phyloP scores from a whole-genome alignment of 2,329 filamentous ascomycete species.

The Thielaviopsis ethacetica region DNA sequence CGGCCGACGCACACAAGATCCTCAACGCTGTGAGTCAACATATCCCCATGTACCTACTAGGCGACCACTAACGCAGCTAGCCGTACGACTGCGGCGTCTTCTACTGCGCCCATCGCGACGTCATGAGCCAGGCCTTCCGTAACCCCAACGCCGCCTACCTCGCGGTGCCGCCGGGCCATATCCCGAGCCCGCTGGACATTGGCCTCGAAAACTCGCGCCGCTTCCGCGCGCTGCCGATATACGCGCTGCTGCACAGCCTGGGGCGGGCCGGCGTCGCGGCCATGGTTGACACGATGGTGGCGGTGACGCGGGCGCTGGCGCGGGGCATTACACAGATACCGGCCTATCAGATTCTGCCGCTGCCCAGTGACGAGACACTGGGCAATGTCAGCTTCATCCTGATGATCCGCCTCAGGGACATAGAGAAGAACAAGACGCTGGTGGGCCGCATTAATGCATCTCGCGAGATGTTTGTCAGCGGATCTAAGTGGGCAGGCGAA shows the following conservation, averaged over 20 bases:
- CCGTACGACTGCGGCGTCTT: conserved; percentile 91
- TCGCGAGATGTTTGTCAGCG: conserved; percentile 65
- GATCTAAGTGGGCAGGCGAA: conserved; percentile 58
- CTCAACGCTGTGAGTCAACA: conserved; percentile 55
- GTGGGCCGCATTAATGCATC: conserved; percentile 57
- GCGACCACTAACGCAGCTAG: conserved; percentile 18
- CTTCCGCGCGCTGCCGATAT: conserved; percentile 80
- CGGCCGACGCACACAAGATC: conserved; percentile 78
- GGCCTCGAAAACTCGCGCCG: conserved; percentile 83
- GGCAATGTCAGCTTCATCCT: conserved; percentile 52
- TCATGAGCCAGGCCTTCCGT: conserved; percentile 47
- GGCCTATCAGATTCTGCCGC: conserved; percentile 45
- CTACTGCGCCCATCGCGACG: conserved; percentile 48
- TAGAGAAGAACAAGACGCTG: conserved; percentile 44
- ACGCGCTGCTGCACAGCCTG: conserved; percentile 61
- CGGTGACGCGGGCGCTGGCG: conserved; percentile 52
- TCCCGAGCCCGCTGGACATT: conserved; percentile 72
- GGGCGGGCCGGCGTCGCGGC: conserved; percentile 51
- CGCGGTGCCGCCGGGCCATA: conserved; percentile 24
- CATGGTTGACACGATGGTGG: conserved; percentile 58
- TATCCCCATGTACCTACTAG: not conserved
- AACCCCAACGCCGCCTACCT: conserved; percentile 83
- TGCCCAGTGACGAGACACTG: conserved; percentile 27
- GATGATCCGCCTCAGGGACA: conserved; percentile 57
- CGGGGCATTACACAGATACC: conserved; percentile 42